These are phyloP conservation scores for Dothidotthia symphoricarpi DNA, from an alignment of 2,329 filamentous ascomycete genomes.

Conservation along the genomic window DNA sequence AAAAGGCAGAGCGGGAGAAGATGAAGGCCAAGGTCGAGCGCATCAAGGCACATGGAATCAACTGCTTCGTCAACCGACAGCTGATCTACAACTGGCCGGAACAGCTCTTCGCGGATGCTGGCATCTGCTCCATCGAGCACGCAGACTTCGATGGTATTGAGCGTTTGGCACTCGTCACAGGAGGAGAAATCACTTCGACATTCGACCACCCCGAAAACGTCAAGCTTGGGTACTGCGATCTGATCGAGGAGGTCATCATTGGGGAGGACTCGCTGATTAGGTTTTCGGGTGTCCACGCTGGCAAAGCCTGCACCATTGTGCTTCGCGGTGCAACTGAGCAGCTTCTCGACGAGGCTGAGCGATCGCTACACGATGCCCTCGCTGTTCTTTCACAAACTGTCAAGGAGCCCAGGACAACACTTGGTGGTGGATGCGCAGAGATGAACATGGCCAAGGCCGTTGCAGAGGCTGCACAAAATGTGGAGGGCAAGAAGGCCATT, in stretches of 20 bases:
- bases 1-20: conserved; percentile 98
- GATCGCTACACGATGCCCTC: conserved; percentile 91
- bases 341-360: conserved; percentile 93
- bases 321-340: conserved; percentile 95
- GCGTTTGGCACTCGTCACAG: conserved; percentile 88
- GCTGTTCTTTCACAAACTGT: conserved; percentile 96
- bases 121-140: conserved; percentile 98
- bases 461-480: conserved; percentile 86
- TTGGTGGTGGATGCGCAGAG: conserved; percentile 94
- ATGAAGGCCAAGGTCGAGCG: conserved; percentile 99
- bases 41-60: conserved; percentile 98
- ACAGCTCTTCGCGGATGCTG: conserved; percentile 95
- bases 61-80: conserved; percentile 99
- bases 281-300: conserved; percentile 93
- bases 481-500: conserved; percentile 94
- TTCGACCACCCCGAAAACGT: conserved; percentile 98
- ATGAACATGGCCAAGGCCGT: conserved; percentile 99
- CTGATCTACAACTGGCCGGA: conserved; percentile 99
- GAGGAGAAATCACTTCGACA: conserved; percentile 94
- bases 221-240: conserved; percentile 89
- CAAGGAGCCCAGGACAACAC: conserved; percentile 86
- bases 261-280: conserved; percentile 97
- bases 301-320: conserved; percentile 93
- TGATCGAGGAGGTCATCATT: conserved; percentile 98
- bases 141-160: conserved; percentile 99